Base-by-base conservation (phyloP, 2,329 filamentous ascomycete species). In the Diplodia corticola region DNA sequence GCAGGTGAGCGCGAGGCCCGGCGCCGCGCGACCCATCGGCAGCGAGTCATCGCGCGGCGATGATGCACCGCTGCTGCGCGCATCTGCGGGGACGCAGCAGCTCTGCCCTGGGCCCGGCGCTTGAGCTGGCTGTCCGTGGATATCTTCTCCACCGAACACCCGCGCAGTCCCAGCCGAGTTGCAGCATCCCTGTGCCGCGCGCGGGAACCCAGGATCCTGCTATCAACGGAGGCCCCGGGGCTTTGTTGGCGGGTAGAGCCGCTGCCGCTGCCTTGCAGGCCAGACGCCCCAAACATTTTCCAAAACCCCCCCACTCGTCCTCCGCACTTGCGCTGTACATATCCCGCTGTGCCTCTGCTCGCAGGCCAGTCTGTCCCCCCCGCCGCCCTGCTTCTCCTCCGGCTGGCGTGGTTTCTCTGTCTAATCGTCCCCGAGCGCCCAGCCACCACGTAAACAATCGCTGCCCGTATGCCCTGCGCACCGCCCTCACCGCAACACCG, bases 401-500 rank as follows among this genome's bases (percentile, higher is more conserved):
- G 40, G 7, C 6, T 22, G 37, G 20, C 48, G 24, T 30, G n/a
- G 54, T 30, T 35, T 12, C 22, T 48, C 55, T 60, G 5, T 33
- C 30, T 26, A 15, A 35, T 54, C 35, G 24, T n/a, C n/a, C 4
- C 26, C 48, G 28, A 50, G 46, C 22, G 26, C 61, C 61, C 61
- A 64, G 61, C 61, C 61, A 64, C 49, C 49, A 9, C 35, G 17
- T 55, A 64, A 64, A 64, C 61, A 64, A 49, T 46, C 33, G 61
- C 61, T 54, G 61, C 61, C 61, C 61, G 46, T 33, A 50, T 53
- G 49, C 61, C 35, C 61, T 54, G 22, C 50, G 49, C 50, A 55
- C 37, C 50, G 30, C 30, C 20, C 44, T 64, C 63, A 54, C 63
- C 63, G 49, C 63, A 53, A 64, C 63, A 49, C 44, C 57, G 40